Base-by-base conservation (phyloP, 345 rosid species). In the Aquilaria sinensis region DNA sequence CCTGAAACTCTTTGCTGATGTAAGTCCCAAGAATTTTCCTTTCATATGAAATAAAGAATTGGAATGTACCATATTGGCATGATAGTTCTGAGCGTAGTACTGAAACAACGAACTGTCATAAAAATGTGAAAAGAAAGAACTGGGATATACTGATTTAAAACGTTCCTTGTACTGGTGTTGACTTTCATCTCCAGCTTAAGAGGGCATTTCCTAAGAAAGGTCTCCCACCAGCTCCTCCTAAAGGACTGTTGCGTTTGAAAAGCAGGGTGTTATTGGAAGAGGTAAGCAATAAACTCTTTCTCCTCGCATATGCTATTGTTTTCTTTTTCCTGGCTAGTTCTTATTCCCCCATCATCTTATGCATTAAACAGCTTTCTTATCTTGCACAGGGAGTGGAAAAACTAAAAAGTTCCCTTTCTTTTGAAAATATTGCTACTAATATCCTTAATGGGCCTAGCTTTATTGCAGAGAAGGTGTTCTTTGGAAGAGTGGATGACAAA, bases 401-500 rank as follows among this genome's bases (percentile, higher is more conserved):
- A 7, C 16, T 12, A 49, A 49, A 49, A 49, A 49, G 16, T 53
- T n/a, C 5, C 33, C 33, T 57, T 15, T 3, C 30, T 31, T 2
- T 56, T 43, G 32, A 30, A 12, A 11, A 6, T 63, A 16, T 53
- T 62, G 60, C 67, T 67, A 53, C 73, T 57, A 56, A 64, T 69
- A 65, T 69, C 76, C 81, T 81, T 54, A 82, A 75, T 76, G 75
- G 82, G 69, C 65, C 72, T 67, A 32, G 63, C 69, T 72, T 75
- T 83, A 62, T 84, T 81, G 74, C 98, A 95, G 99, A 84, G 99
- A 83, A 85, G 96, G 76, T 77, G 86, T 74, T 87, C 85, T 33
- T 80, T 95, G 83, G 97, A 95, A 80, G 96, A 95, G 68, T 95
- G 99, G 99, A 80, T 95, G 85, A 83, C 85, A 56, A 89, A 89